phyloP scores from a whole-genome alignment of 257 asterid genomes.

The Solanum ossicruentum region DNA sequence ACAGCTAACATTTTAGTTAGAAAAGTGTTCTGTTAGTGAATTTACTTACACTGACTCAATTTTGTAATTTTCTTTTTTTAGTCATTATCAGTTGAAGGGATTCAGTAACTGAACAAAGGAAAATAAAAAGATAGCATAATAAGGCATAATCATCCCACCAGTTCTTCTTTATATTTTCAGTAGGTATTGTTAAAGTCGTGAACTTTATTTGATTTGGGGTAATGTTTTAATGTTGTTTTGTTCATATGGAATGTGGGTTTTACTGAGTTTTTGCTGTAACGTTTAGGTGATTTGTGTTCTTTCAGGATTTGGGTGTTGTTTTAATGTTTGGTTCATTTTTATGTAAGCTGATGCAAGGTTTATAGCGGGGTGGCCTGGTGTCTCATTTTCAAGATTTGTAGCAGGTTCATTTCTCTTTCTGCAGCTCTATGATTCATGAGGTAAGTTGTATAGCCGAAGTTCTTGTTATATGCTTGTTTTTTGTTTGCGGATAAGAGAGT shows the following conservation, averaged over 20 bases:
- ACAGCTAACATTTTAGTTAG: too few species aligned
- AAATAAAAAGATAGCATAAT: neutral
- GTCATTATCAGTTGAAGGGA: constrained; percentile 14
- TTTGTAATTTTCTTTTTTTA: neutral
- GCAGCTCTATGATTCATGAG: neutral
- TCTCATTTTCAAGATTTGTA: too few species aligned
- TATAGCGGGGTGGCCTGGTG: too few species aligned
- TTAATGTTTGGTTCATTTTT: neutral
- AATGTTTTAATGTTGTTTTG: neutral
- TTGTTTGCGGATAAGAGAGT: neutral
- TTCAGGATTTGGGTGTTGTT: neutral
- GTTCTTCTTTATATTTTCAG: neutral
- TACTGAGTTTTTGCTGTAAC: neutral
- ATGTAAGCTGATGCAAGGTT: too few species aligned
- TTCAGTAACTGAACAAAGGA: constrained; percentile 17
- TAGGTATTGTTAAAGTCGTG: neutral
- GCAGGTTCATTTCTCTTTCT: neutral
- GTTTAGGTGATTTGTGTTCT: neutral
- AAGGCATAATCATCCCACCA: constrained; percentile 5
- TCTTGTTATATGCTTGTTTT: neutral
- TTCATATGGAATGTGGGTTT: neutral
- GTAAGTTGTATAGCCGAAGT: neutral
- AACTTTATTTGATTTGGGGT: neutral
- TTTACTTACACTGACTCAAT: too few species aligned
- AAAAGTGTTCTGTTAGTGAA: too few species aligned